Evolutionary conservation across 83 land plant genomes (phyloP).

Genomic region (Isoetes engelmannii): DNA sequence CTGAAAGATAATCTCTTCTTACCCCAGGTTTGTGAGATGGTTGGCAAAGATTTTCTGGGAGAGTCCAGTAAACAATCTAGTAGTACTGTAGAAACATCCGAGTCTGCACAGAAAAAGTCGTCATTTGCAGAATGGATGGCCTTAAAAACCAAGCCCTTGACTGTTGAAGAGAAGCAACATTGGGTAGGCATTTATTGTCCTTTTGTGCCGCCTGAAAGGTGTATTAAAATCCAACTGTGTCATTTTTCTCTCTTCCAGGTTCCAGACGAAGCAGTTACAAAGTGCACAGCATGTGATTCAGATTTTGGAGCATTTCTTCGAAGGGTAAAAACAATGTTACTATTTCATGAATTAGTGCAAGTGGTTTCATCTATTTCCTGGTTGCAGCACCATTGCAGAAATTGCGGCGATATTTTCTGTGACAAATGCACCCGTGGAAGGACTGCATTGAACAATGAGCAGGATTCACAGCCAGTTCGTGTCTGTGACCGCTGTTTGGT

Average conservation of each 20-base stretch:
- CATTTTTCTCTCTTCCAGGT: conserved; percentile 39
- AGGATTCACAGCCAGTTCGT: conserved; percentile 78
- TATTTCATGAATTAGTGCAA: not conserved
- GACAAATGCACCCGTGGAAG: conserved; percentile 94
- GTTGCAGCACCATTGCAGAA: conserved; percentile 93
- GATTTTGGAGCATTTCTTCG: conserved; percentile 85
- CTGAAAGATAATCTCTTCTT: not conserved
- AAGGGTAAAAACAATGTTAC: conserved; percentile 36
- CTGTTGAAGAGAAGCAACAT: conserved; percentile 84
- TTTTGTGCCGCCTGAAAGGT: not conserved
- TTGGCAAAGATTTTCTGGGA: conserved; percentile 35
- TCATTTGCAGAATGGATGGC: conserved; percentile 68
- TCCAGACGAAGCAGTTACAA: conserved; percentile 90
- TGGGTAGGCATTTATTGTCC: conserved; percentile 51
- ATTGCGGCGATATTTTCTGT: conserved; percentile 96
- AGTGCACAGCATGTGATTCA: conserved; percentile 79
- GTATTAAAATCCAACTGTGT: not conserved
- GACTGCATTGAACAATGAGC: conserved; percentile 75
- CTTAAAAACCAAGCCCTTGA: conserved; percentile 38
- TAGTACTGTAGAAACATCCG: conserved; percentile 37
- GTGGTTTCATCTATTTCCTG: not conserved
- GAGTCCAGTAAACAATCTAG: conserved; percentile 26
- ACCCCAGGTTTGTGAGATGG: conserved; percentile 81
- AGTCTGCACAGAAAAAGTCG: conserved; percentile 57
- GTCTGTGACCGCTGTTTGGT: conserved; percentile 98